Base-by-base conservation (phyloP, 106 monocot species). In the Acanthochlamys bracteata region DNA sequence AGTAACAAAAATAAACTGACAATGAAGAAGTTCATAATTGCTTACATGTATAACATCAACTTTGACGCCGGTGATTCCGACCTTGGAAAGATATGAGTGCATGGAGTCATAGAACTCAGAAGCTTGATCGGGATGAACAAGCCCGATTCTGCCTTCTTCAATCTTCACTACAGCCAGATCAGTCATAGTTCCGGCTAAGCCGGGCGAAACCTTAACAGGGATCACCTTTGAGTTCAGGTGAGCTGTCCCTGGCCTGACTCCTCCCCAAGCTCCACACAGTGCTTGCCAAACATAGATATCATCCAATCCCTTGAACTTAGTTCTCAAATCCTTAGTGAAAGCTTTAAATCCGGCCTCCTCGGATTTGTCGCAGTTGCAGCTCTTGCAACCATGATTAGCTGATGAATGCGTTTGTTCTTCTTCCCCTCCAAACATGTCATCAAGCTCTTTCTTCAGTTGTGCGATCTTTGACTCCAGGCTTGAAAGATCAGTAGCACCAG, bases 201-300 rank as follows among this genome's bases (percentile, higher is more conserved):
- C 71, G 0, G 84, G 80, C 0, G 84, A 80, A 0, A 64, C 6
- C 15, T 46, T 55, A 8, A 43, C 80, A 1, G 76, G 59, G 4
- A 74, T 41, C 9, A 84, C 53, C 51, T 65, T 70, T 0, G 84
- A 61, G 24, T 77, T 46, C 2, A 80, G 66, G 20, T 63, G 72
- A 16, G 72, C 75, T 6, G 72, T 40, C 2, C 78, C 83, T 0
- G 83, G 74, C 46, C 63, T 63, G 14, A 78, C 71, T 20, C 83
- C 83, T 7, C 83, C 83, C 83, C 83, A 83, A 54, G 78, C 83
- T 21, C 83, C 83, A 49, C 75, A 74, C 0, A 78, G 83, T 11
- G 83, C 83, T 19, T 83, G 83, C 83, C 83, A 83, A 42, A 72
- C 78, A 57, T 78, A 78, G 17, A 83, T 60, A 69, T 83, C 83